These are phyloP conservation scores for Phytophthora fragariaefolia DNA, from an alignment of 352 stramenopile genomes.

Conservation along the genomic window DNA sequence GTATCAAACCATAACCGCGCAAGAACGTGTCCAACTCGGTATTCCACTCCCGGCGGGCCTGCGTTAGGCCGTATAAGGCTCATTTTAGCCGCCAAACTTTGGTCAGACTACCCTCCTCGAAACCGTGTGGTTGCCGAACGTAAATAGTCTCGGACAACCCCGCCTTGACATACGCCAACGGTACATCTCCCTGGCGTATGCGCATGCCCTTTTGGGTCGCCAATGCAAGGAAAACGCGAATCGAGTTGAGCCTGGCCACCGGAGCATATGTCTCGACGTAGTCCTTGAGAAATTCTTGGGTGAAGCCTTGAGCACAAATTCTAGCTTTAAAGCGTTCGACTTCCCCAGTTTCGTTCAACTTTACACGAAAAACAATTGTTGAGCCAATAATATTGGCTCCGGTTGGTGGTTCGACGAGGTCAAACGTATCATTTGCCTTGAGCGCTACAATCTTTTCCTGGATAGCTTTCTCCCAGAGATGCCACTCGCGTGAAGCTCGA, in stretches of 20 bases:
- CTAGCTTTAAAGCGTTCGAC: slow-evolving; percentile 25
- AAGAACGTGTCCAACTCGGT: background rate
- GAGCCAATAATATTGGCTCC: slow-evolving; percentile 7
- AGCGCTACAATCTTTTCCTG: slow-evolving; percentile 2
- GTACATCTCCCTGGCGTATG: slow-evolving; percentile 18
- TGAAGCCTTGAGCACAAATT: slow-evolving; percentile 21
- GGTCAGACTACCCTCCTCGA: slow-evolving; percentile 8
- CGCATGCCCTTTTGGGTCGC: background rate
- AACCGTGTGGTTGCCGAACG: slow-evolving; percentile 7
- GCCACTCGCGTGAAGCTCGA: background rate
- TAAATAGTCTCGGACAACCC: slow-evolving; percentile 6
- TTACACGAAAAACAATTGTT: slow-evolving; percentile 9
- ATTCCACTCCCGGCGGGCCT: slow-evolving; percentile 17
- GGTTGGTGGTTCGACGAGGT: slow-evolving; percentile 6
- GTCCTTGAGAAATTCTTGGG: slow-evolving; percentile 23
- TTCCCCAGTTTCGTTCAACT: background rate
- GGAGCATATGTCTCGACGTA: slow-evolving; percentile 19
- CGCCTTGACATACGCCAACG: slow-evolving; percentile 19
- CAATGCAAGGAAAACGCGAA: slow-evolving; percentile 13
- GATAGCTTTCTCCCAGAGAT: slow-evolving; percentile 8
- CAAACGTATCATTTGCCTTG: slow-evolving; percentile 10
- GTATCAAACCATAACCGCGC: background rate
- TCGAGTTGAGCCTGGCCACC: slow-evolving; percentile 21
- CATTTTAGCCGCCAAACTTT: slow-evolving; percentile 22
- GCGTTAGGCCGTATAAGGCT: slow-evolving; percentile 23